Base-by-base conservation (phyloP, 2,329 filamentous ascomycete species). In the Fusarium euwallaceae region DNA sequence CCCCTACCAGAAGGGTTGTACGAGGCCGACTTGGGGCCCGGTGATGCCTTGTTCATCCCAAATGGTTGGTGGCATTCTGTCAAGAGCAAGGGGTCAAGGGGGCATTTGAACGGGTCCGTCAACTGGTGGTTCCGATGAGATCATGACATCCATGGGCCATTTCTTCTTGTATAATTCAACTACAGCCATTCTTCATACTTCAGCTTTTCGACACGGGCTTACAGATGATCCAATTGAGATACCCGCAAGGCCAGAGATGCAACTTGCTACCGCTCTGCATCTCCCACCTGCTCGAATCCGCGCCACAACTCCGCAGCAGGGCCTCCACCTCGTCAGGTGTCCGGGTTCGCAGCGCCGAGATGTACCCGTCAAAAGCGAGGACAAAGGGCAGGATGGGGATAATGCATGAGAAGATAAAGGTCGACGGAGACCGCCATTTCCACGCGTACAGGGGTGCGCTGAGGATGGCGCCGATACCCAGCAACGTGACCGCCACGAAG, bases 381-480 rank as follows among this genome's bases (percentile, higher is more conserved):
- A 93, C 89, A 69, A 92, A 88, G 0, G 93, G 92, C 17, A 94
- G 82, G 14, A 94, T 83, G 0, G 93, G 93, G 9, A 94, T 78
- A 3, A 90, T 71, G 77, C 92, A 95, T 6, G 91, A 91, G 78
- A 92, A 93, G 75, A 94, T 83, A 10, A 94, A 83, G 36, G 88
- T 87, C n/a, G 83, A 64, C 4, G 86, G 87, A 17, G 87, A 88
- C 63, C 85, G 81, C 84, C 85, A 88, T 73, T 87, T 87, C 82
- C 86, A 86, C 3, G 86, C 86, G 60, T 88, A 88, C 69, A 88
- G 83, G 0, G 90, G 90, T 1, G 89, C 88, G 32, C 86, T 78
- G 27, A 88, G 72, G 17, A 91, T 72, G 70, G 88, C 86, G 55
- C 87, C 86, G 45, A 89, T 72, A 8, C 89, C 88, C 67, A 92